phyloP scores from a whole-genome alignment of 305 asterid species.

The Fraxinus baroniana region DNA sequence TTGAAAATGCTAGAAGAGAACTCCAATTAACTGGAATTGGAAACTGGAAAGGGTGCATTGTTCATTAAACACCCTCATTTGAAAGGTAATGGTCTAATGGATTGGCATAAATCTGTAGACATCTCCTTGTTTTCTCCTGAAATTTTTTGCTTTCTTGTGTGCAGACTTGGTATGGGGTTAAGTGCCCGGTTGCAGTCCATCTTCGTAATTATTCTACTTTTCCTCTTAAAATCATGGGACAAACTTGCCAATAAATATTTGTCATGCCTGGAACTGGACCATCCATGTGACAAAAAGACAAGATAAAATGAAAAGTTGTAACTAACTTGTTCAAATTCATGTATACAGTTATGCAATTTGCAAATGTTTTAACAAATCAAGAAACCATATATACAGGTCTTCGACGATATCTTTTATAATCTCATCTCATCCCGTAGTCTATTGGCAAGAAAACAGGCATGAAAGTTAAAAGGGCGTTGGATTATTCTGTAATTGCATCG shows the following conservation, averaged over 20 bases:
- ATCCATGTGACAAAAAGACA: constrained; percentile 22
- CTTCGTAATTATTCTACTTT: background rate
- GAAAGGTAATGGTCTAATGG: too few species aligned
- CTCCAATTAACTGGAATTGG: too few species aligned
- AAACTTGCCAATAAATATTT: background rate
- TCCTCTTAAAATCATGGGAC: background rate
- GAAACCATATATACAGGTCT: background rate
- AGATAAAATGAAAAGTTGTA: constrained; percentile 15
- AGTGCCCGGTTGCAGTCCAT: background rate
- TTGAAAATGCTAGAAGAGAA: too few species aligned
- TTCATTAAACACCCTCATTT: too few species aligned
- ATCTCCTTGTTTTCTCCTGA: too few species aligned
- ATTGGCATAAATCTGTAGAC: too few species aligned
- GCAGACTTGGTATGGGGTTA: background rate
- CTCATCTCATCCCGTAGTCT: background rate
- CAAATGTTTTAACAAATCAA: background rate
- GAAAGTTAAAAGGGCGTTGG: constrained; percentile 20
- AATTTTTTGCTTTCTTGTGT: too few species aligned
- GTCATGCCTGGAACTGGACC: background rate
- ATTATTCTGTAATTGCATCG: constrained; percentile 22
- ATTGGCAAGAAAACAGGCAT: background rate
- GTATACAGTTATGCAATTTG: background rate
- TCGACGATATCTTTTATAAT: background rate
- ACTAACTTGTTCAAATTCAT: constrained; percentile 1
- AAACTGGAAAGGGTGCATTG: too few species aligned